Evolutionary conservation across 2,329 filamentous ascomycete species (phyloP).

Genomic region (Clonostachys sp.): DNA sequence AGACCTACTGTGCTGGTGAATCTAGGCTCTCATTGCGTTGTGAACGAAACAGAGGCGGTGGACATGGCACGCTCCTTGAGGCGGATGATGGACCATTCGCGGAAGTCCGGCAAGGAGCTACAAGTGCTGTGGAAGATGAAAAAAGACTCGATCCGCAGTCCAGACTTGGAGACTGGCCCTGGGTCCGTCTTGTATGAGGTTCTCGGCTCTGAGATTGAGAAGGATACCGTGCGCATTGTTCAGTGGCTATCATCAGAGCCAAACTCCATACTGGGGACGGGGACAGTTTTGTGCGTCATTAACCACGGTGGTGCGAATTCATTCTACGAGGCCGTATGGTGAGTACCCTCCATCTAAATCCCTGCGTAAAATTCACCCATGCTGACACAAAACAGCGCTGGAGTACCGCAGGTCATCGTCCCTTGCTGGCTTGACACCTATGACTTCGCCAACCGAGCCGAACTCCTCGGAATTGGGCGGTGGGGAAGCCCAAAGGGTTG

Average conservation of each 20-base stretch:
- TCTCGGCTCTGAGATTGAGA: slow-evolving; percentile 15
- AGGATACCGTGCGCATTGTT: slow-evolving; percentile 23
- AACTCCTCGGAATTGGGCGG: slow-evolving; percentile 34
- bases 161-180: not conserved
- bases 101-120: not conserved
- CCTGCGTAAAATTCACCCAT: not conserved
- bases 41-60: slow-evolving; percentile 22
- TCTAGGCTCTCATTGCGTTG: slow-evolving; percentile 32
- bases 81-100: not conserved
- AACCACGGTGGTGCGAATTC: slow-evolving; percentile 44
- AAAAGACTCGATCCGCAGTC: not conserved
- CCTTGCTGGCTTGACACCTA: slow-evolving; percentile 40
- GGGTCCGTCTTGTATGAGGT: slow-evolving; percentile 9
- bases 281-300: slow-evolving; percentile 29
- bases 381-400: slow-evolving; percentile 20
- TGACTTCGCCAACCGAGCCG: slow-evolving; percentile 37
- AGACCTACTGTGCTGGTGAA: slow-evolving; percentile 40
- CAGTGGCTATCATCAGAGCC: slow-evolving; percentile 35
- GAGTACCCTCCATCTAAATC: not conserved
- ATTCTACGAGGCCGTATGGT: slow-evolving; percentile 28
- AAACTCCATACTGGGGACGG: slow-evolving; percentile 24
- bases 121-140: slow-evolving; percentile 27
- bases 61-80: slow-evolving; percentile 31
- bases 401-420: slow-evolving; percentile 37
- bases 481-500: slow-evolving; percentile 11